phyloP scores from a whole-genome alignment of 495 filamentous ascomycete genomes.

The Bacidia rubella region DNA sequence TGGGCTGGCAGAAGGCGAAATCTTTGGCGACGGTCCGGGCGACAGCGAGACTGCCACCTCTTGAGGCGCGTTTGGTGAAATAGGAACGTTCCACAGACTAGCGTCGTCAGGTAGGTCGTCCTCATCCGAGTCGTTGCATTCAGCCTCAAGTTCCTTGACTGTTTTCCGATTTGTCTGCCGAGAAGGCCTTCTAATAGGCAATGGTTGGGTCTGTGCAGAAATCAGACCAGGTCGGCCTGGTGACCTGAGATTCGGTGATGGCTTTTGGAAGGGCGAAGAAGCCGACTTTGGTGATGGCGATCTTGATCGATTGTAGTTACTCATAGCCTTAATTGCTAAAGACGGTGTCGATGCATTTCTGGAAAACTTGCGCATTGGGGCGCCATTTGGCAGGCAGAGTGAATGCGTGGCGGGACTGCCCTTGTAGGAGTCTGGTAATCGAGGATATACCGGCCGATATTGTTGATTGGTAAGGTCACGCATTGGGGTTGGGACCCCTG shows the following conservation, averaged over 20 bases:
- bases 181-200: constrained; percentile 14
- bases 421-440: constrained; percentile 25
- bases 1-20: constrained; percentile 40
- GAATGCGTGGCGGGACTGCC: constrained; percentile 16
- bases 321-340: constrained; percentile 21
- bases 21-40: constrained; percentile 27
- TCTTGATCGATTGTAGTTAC: constrained; percentile 22
- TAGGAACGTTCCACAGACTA: constrained; percentile 82
- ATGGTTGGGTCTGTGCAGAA: constrained; percentile 4
- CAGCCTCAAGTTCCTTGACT: constrained; percentile 64
- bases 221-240: constrained; percentile 4
- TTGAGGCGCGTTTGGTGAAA: constrained; percentile 68
- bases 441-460: constrained; percentile 25
- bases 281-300: constrained; percentile 23
- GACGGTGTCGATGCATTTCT: constrained; percentile 31
- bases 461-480: constrained; percentile 24
- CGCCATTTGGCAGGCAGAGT: constrained; percentile 22
- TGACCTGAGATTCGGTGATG: constrained; percentile 1
- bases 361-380: constrained; percentile 23
- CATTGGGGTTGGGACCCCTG: neutral
- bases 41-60: constrained; percentile 36
- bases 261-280: constrained; percentile 1
- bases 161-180: constrained; percentile 77
- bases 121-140: constrained; percentile 81
- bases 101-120: constrained; percentile 89